Base-by-base conservation (phyloP, 139 green algal species). In the Parachlorella kessleri region DNA sequence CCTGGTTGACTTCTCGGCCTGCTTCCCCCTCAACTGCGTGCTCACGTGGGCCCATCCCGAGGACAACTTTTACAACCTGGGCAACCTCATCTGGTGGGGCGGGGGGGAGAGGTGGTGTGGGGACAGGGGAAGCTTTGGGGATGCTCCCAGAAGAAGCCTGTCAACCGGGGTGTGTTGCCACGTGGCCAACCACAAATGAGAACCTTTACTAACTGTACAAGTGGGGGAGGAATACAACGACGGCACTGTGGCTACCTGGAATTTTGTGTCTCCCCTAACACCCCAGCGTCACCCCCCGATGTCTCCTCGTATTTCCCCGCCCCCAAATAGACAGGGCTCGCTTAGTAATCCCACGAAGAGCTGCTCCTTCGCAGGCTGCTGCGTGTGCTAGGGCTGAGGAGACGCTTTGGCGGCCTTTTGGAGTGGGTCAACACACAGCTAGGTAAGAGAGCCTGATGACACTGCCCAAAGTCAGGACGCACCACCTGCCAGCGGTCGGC, bases 1-100 rank as follows among this genome's bases (percentile, higher is more conserved):
- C 36, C 37, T 66, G 68, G 53, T 72, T 18, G 76, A 82, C 18
- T 53, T 67, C 5, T 33, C 76, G 14, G 55, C 67, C 36, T 82
- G 76, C 76, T 1, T 73, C 6, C 67, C 67, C 18, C 14, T 73
- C 38, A 73, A 73, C 38, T 73, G 67, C 67, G 23, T 73, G 9
- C 33, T 53, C 6, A 32, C 26, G 38, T 14, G 8, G 24, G 39
- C 21, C 24, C 24, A 73, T 38, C 7, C 1, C 67, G 35, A 24
- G 7, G 26, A 37, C 14, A 73, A 73, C 28, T 73, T 37, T 8
- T 73, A 55, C 67, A 73, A 73, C 67, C 4, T 32, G 0, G 67
- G 67, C 4, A 38, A 73, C 24, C 38, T 73, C 7, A n/a, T 73
- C 38, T 55, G 54, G 67, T 73, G 38, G 18, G 67, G 7, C 3